Evolutionary conservation across 768 basidiomycete species (phyloP).

Genomic region (Coprinopsis sp.): DNA sequence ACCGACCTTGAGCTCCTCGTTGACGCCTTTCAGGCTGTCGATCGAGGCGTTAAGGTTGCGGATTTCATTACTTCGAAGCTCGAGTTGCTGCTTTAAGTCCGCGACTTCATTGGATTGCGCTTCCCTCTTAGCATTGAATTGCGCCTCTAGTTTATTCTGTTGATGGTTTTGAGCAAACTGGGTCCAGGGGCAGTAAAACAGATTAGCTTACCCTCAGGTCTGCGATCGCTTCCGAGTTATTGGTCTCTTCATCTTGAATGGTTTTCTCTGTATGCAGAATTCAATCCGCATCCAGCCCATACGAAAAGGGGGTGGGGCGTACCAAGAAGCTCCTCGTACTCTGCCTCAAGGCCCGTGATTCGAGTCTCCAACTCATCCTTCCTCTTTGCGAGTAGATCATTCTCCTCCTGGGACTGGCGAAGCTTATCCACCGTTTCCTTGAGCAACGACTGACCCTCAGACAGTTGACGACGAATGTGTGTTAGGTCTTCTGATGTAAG

Average conservation of each 20-base stretch:
- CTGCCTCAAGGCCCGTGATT: constrained; percentile 75
- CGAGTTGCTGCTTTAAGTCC: constrained; percentile 88
- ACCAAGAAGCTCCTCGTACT: constrained; percentile 97
- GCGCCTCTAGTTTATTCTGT: constrained; percentile 89
- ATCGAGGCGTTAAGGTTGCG: constrained; percentile 79
- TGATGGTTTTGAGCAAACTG: constrained; percentile 14
- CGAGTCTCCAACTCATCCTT: constrained; percentile 86
- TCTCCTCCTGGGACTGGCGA: constrained; percentile 88
- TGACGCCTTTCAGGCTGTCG: constrained; percentile 91
- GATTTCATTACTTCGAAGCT: constrained; percentile 77
- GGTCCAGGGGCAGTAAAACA: constrained; percentile 10
- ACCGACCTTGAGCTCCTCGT: constrained; percentile 93
- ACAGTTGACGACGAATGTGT: constrained; percentile 79
- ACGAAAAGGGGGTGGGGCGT: constrained; percentile 20
- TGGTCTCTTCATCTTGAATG: constrained; percentile 83
- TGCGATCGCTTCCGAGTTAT: constrained; percentile 77
- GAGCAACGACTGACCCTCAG: constrained; percentile 81
- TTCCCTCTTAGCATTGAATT: constrained; percentile 90
- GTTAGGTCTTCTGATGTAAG: constrained; percentile 75
- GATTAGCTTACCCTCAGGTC: constrained; percentile 73
- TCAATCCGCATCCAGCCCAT: not conserved
- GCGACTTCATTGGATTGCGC: constrained; percentile 78
- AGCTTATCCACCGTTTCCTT: constrained; percentile 89
- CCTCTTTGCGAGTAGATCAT: constrained; percentile 74
- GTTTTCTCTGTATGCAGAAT: constrained; percentile 94